phyloP scores from a whole-genome alignment of 768 basidiomycete genomes.

The Auricularia cornea region DNA sequence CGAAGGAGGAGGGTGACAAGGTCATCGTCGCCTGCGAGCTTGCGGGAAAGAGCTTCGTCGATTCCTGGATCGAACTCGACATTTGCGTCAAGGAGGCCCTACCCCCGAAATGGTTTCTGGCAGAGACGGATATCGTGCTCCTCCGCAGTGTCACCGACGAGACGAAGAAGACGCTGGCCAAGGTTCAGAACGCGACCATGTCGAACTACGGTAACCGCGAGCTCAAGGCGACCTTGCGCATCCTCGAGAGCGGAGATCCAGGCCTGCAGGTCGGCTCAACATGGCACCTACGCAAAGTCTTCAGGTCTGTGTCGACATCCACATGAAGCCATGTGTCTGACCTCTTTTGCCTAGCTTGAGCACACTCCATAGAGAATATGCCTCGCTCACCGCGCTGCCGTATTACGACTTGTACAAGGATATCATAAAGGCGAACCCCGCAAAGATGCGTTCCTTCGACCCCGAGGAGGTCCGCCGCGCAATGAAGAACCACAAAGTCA shows the following conservation, averaged over 20 bases:
- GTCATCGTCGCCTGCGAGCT: slow-evolving; percentile 56
- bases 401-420: slow-evolving; percentile 71
- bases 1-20: slow-evolving; percentile 53
- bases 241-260: slow-evolving; percentile 37
- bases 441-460: slow-evolving; percentile 34
- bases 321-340: slow-evolving; percentile 6
- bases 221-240: slow-evolving; percentile 53
- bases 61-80: slow-evolving; percentile 80
- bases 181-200: slow-evolving; percentile 44
- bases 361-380: slow-evolving; percentile 89
- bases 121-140: slow-evolving; percentile 79
- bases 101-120: slow-evolving; percentile 61
- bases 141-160: slow-evolving; percentile 47
- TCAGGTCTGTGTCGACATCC: slow-evolving; percentile 49
- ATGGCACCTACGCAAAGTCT: slow-evolving; percentile 73
- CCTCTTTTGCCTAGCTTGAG: slow-evolving; percentile 53
- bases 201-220: slow-evolving; percentile 25
- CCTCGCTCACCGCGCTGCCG: slow-evolving; percentile 71
- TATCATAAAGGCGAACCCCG: slow-evolving; percentile 62
- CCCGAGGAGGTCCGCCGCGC: slow-evolving; percentile 46
- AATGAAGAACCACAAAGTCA: slow-evolving; percentile 67
- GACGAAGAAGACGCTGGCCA: slow-evolving; percentile 57
- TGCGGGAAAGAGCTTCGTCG: slow-evolving; percentile 57
- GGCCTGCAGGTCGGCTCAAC: slow-evolving; percentile 55
- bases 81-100: slow-evolving; percentile 49